These are phyloP conservation scores for Colletotrichum paranaense DNA, from an alignment of 2,329 filamentous ascomycete species.

Conservation along the genomic window DNA sequence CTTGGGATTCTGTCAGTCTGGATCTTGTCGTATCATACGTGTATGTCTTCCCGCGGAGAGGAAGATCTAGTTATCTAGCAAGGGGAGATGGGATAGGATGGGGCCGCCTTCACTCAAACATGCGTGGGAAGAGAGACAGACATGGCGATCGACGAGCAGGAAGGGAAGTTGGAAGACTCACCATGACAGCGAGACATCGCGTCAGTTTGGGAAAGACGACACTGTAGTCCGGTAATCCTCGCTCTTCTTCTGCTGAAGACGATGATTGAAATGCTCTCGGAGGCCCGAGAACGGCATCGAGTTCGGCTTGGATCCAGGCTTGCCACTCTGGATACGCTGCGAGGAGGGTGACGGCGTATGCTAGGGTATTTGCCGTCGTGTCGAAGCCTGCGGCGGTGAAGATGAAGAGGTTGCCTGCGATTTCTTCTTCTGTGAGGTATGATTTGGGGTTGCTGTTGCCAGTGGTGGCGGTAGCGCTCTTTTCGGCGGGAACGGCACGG, in stretches of 20 bases:
- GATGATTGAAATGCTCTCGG: too few relatives aligned
- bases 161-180: conserved; percentile 19
- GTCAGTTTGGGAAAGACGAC: conserved; percentile 54
- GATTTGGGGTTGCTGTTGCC: not conserved
- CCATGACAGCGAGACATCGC: conserved; percentile 59
- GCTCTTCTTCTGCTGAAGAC: too few relatives aligned
- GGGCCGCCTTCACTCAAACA: too few relatives aligned
- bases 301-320: conserved; percentile 62
- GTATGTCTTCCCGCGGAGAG: too few relatives aligned
- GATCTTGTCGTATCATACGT: too few relatives aligned
- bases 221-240: conserved; percentile 46
- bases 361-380: conserved; percentile 61
- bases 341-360: conserved; percentile 59
- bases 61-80: too few relatives aligned
- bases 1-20: not conserved
- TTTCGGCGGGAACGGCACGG: not conserved
- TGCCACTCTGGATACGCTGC: conserved; percentile 60
- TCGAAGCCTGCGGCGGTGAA: conserved; percentile 55
- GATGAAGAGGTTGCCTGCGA: conserved; percentile 43
- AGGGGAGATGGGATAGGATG: too few relatives aligned
- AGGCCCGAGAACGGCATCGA: conserved; percentile 41
- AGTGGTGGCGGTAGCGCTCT: not conserved
- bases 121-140: too few relatives aligned
- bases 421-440: conserved; percentile 38
- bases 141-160: too few relatives aligned